phyloP scores from a whole-genome alignment of 2,329 filamentous ascomycete genomes.

The Gyromitra esculenta region DNA sequence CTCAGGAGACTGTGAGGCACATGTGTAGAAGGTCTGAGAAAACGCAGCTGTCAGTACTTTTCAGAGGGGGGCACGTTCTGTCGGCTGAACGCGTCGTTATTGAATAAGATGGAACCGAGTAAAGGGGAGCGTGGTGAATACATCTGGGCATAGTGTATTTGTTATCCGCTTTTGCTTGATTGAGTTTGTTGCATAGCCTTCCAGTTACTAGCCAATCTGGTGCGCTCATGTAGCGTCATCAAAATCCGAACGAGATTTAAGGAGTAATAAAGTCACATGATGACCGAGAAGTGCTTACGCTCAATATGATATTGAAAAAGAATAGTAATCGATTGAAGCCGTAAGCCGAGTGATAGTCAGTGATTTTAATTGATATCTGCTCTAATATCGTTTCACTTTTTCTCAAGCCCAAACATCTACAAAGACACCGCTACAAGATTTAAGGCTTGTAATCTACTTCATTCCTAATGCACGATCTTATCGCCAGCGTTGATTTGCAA shows the following conservation, averaged over 20 bases:
- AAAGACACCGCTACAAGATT: neutral
- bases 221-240: neutral
- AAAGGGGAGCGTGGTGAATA: no score
- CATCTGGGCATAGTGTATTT: no score
- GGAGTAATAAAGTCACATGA: neutral
- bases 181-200: no score
- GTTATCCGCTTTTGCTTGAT: no score
- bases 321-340: neutral
- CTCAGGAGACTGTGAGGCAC: no score
- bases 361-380: neutral
- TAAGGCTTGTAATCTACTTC: neutral
- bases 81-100: no score
- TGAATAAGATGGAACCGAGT: no score
- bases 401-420: neutral
- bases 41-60: no score
- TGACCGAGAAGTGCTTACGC: neutral
- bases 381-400: neutral
- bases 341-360: neutral
- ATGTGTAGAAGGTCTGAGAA: no score
- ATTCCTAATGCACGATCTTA: neutral
- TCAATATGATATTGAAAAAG: neutral
- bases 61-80: no score
- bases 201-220: neutral
- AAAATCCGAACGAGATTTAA: neutral
- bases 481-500: neutral